Evolutionary conservation across 2,329 filamentous ascomycete species (phyloP), one percentile per base, ranked within the genome.

Genomic region (Pseudogymnoascus sp.): DNA sequence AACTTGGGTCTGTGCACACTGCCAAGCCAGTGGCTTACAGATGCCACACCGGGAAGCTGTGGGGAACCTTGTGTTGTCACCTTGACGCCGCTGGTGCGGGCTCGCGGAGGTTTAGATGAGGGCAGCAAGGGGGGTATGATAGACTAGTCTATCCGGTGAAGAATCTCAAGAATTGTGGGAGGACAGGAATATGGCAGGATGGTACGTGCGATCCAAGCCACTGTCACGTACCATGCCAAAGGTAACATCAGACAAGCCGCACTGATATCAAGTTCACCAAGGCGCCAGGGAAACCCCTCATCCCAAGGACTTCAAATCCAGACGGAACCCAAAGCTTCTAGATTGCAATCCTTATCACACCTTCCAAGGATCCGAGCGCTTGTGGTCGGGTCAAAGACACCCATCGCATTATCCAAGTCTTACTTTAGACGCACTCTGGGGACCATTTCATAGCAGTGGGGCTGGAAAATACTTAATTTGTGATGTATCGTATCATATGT

Each of bases 171-270:
- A 57, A 33, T 17, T 7, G 26, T 31, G 26, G n/a, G 11, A 26
- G 21, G 19, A 9, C 44, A 50, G 23, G 44, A 17, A 13, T 26
- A 53, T 53, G 47, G 6, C n/a, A 13, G 26, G 50, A 57, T 31
- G 28, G n/a, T 57, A 57, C 50, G 28, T 31, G 28, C 50, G 28
- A 33, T 19, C 17, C 50, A 57, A 53, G 50, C 50, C 26, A 33
- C 50, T 57, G 50, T 57, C 50, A 57, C 50, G 50, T 57, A 57
- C 50, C 50, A 57, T 57, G 50, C 26, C 26, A 57, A 33, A 31
- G n/a, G 50, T 57, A 57, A 19, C 50, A 57, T 57, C 28, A 13
- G n/a, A 8, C 50, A 57, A 57, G 50, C 50, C 50, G 19, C 26
- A 19, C 26, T 33, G 50, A 33, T 33, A 17, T 31, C 26, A 8